Evolutionary conservation across 2,329 filamentous ascomycete genomes (phyloP), one percentile per base, ranked within the genome.

Genomic region (Pestalotiopsis fici): DNA sequence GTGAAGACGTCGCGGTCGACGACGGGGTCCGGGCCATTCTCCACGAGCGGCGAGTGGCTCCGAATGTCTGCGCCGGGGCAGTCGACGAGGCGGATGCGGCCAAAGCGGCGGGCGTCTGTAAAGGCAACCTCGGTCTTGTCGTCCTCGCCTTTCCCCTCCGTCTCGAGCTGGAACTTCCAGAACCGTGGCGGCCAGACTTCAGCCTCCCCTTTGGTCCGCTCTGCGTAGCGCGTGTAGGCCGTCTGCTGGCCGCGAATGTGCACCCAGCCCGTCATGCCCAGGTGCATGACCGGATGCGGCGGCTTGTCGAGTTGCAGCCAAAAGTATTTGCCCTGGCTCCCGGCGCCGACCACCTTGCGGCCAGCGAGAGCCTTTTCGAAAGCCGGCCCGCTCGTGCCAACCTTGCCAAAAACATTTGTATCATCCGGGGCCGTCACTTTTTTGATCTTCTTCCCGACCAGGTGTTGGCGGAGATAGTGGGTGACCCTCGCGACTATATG

Each of bases 301-400:
- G 93, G 87, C 11, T 87, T 92, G 47, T 93, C 90, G 25, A 98
- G 84, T 85, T 83, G 81, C 39, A 83, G 88, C 90, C 96, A 99
- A 78, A 99, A 98, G 77, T 98, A 98, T 86, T 98, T 99, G 11
- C 96, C 96, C 78, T 98, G 96, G 68, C 92, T 94, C 3, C 92
- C 93, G 3, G 92, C 93, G 65, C 83, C 85, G 9, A 88, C 68
- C 3, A 90, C 89, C 75, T 89, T 93, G 75, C 92, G 95, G 4
- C 93, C 94, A 3, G 86, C 86, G 75, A 98, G 83, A 1, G 91
- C 90, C 65, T 88, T 86, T 72, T 93, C 85, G 70, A 99, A 94
- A 35, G 91, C 91, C 0, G 87, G 79, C 0, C 91, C 93, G 21
- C 87, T 93, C 0, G 93, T 97, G 35, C 95, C 94, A 23, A 90